Evolutionary conservation across 83 land plant genomes (phyloP), one percentile per base, ranked within the genome.

Genomic region (Diphasiastrum complanatum): DNA sequence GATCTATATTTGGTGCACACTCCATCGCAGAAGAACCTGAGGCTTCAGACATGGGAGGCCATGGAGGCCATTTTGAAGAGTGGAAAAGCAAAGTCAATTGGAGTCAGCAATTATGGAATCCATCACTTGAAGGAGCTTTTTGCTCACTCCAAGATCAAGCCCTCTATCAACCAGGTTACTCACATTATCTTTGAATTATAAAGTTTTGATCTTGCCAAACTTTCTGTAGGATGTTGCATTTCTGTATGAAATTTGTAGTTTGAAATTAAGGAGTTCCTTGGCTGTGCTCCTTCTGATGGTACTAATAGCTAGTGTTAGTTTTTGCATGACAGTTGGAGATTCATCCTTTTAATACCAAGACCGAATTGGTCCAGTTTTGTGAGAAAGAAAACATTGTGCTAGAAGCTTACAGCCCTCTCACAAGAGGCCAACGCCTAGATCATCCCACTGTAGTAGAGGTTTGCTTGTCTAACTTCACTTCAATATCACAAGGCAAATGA

Each of bases 101-200:
- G 75, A 25, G 75, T 72, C 38, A 72, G 75, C 55, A 72, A 72
- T 48, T 65, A 72, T 59, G 75, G 75, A 16, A 48, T 65, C 29
- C 75, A 72, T 67, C 75, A 72, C 47, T 50, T 72, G 32, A 32
- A 72, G 51, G 75, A 72, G 55, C 64, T 72, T 14, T 72, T 72
- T 49, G 63, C 53, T 20, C 45, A 60, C 64, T 72, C 65, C 40
- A 48, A 46, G 45, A 58, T 72, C 0, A 63, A 63, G 27, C 75
- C 75, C 28, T 72, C 75, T 0, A 51, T 64, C 18, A 72, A 72
- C 28, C 75, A 65, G 75, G 68, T 70, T 24, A 2, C 16, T 33
- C 2, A 25, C 0, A 19, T 22, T 28, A 0, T 33, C 38, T 60
- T 22, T 10, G 19, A 23, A 2, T 12, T 35, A 1, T 38, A 25